Evolutionary conservation across 768 basidiomycete genomes (phyloP).

Genomic region (Zangia roseola): DNA sequence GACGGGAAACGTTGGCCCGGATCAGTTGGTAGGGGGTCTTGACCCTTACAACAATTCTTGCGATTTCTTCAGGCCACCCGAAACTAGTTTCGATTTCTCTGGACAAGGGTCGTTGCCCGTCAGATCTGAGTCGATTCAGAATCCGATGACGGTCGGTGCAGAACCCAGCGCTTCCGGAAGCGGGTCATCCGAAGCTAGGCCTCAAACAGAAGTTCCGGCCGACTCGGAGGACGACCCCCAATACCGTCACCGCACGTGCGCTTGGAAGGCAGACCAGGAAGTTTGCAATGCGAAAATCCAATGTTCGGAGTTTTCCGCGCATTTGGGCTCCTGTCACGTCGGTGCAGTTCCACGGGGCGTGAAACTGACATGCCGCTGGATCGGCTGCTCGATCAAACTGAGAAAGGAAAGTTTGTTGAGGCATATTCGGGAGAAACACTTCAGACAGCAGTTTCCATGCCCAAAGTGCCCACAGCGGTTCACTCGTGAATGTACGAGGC

Average conservation of each 20-base stretch:
- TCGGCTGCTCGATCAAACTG: constrained; percentile 16
- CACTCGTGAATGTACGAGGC: constrained; percentile 24
- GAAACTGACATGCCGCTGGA: constrained; percentile 17
- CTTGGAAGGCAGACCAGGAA: constrained; percentile 6
- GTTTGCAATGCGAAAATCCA: constrained; percentile 7
- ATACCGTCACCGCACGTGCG: constrained; percentile 10
- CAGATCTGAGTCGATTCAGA: no score
- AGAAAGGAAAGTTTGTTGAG: constrained; percentile 29
- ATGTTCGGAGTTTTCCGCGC: constrained; percentile 14
- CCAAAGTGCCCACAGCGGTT: constrained; percentile 21
- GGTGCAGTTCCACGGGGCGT: constrained; percentile 14
- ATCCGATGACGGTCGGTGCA: no score
- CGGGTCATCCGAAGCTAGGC: neutral
- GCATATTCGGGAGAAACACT: constrained; percentile 28
- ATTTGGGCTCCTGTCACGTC: constrained; percentile 22
- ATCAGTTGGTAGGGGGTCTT: neutral
- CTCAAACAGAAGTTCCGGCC: no score
- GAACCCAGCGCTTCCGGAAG: no score
- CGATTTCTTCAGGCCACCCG: no score
- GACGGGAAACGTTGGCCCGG: neutral
- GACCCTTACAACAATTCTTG: neutral
- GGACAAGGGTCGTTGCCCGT: no score
- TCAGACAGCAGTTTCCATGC: constrained; percentile 15
- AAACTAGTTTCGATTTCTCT: neutral
- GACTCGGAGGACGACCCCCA: no score